A percentile compares a stretch with the other conserved stretches of the same genome.
phyloP scores from a whole-genome alignment of 441 rosid species.

The Pelargonium citronellum region DNA sequence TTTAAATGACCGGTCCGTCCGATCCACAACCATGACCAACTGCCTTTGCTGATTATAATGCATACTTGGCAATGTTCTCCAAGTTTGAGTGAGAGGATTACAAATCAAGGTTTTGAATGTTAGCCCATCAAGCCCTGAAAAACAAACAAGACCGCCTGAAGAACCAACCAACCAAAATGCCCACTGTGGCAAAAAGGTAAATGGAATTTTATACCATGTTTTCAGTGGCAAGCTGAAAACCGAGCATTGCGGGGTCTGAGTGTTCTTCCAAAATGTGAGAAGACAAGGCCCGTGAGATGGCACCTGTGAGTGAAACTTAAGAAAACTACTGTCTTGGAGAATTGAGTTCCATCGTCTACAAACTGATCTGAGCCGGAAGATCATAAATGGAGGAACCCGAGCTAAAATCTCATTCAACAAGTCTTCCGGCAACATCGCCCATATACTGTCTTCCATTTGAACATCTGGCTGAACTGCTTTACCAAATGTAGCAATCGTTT shows the following conservation, averaged over 20 bases:
- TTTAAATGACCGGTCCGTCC: constrained; percentile 63
- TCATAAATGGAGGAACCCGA: constrained; percentile 86
- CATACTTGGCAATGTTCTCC: constrained; percentile 80
- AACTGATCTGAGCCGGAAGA: constrained; percentile 82
- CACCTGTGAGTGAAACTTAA: constrained; percentile 79
- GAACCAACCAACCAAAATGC: constrained; percentile 91
- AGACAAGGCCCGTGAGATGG: constrained; percentile 91
- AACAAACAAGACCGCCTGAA: constrained; percentile 81
- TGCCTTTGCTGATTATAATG: constrained; percentile 82
- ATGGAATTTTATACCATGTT: constrained; percentile 85
- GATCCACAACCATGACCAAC: constrained; percentile 76
- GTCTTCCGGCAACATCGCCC: constrained; percentile 98
- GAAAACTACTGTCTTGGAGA: constrained; percentile 77
- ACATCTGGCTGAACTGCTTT: constrained; percentile 60
- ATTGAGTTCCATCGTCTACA: constrained; percentile 88
- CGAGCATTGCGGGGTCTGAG: constrained; percentile 72
- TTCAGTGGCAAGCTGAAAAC: constrained; percentile 86
- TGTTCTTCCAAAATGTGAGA: constrained; percentile 81
- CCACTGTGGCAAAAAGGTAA: constrained; percentile 78
- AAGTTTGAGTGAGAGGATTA: constrained; percentile 79
- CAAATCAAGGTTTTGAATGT: constrained; percentile 76
- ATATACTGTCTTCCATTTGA: constrained; percentile 82
- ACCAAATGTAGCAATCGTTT: constrained; percentile 70
- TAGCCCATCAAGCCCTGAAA: constrained; percentile 81
- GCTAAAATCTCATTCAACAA: constrained; percentile 77